These are phyloP conservation scores for Pecoramyces ruminantium DNA, from an alignment of 192 early-diverging fungal species.

Conservation along the genomic window DNA sequence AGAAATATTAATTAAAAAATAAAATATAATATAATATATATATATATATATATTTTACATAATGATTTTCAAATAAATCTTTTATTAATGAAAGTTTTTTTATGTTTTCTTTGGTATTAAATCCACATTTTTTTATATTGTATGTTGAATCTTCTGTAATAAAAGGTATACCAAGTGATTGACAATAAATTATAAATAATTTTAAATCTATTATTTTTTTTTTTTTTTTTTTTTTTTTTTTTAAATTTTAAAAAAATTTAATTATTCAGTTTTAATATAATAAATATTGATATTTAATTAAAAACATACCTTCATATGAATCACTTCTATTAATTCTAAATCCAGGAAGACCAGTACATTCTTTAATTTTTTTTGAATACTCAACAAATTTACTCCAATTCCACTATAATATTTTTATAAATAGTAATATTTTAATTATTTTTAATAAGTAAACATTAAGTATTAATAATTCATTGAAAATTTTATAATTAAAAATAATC, in stretches of 20 bases:
- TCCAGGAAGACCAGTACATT: not conserved
- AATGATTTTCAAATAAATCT: not conserved
- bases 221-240: no score
- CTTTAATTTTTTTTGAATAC: not conserved
- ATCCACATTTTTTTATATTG: not conserved
- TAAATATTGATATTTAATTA: no score
- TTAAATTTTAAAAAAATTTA: no score
- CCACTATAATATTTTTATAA: not conserved
- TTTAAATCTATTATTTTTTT: not conserved
- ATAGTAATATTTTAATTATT: no score
- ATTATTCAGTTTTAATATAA: no score
- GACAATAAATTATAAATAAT: not conserved
- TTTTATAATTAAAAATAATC: no score
- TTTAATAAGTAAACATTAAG: no score
- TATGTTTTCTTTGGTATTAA: not conserved
- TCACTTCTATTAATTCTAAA: not conserved
- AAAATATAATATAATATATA: no score
- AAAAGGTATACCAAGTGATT: not conserved
- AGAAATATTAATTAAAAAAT: no score
- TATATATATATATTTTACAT: no score
- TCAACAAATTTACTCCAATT: not conserved
- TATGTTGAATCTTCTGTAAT: not conserved
- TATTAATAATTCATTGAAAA: no score
- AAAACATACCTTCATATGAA: not conserved
- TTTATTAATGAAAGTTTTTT: not conserved